These are phyloP conservation scores for Trichocladium antarcticum DNA, from an alignment of 495 filamentous ascomycete species.

Conservation along the genomic window DNA sequence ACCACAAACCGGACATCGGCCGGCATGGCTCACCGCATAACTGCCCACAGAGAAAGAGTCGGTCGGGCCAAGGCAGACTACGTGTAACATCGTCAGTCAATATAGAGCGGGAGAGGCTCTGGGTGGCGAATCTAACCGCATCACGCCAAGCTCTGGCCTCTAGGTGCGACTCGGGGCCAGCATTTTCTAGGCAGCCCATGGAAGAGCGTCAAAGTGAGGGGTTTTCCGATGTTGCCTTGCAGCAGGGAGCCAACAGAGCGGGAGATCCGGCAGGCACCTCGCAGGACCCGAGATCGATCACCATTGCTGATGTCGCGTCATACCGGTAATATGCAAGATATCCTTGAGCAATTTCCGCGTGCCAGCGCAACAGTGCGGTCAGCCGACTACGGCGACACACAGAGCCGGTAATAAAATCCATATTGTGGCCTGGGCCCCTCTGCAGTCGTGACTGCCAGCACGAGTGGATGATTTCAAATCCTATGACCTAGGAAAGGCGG, in stretches of 20 bases:
- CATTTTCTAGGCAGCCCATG: too few relatives aligned
- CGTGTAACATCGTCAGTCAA: constrained; percentile 3
- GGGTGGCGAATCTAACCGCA: neutral
- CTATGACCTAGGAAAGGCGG: too few relatives aligned
- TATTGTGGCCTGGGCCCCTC: too few relatives aligned
- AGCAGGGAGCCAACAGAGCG: neutral
- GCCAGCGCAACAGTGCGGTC: too few relatives aligned
- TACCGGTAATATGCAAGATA: constrained; percentile 10
- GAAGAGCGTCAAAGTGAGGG: neutral
- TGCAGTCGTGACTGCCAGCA: too few relatives aligned
- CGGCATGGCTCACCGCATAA: constrained; percentile 1
- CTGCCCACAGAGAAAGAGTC: neutral
- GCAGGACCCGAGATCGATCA: constrained; percentile 33
- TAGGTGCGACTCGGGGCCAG: neutral
- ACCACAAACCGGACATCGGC: neutral
- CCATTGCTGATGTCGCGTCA: neutral
- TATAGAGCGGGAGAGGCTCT: neutral
- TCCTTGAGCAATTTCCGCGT: too few relatives aligned
- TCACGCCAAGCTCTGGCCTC: constrained; percentile 3
- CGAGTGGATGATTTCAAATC: too few relatives aligned
- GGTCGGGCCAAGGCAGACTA: neutral
- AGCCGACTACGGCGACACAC: too few relatives aligned
- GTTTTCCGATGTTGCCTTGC: neutral
- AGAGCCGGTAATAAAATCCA: too few relatives aligned
- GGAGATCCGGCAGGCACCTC: neutral